Evolutionary conservation across 495 filamentous ascomycete species (phyloP).

Genomic region (Talaromyces trachyspermus): DNA sequence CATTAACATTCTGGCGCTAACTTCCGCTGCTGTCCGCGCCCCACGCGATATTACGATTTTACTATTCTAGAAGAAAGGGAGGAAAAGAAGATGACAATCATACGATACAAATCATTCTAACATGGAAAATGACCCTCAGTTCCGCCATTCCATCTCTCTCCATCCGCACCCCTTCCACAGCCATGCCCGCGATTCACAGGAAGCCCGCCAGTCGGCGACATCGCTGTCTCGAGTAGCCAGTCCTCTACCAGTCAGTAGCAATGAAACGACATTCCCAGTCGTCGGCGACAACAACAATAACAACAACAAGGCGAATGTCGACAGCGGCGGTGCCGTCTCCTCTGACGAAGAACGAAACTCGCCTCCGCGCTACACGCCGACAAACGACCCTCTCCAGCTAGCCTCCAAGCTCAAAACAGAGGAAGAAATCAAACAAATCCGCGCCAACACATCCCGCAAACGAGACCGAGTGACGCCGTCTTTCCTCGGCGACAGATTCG

Average conservation of each 20-base stretch:
- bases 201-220: neutral
- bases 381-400: constrained; percentile 76
- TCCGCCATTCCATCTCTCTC: constrained; percentile 10
- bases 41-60: too few species aligned
- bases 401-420: constrained; percentile 70
- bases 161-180: constrained; percentile 12
- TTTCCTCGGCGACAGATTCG: constrained; percentile 25
- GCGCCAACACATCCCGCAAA: constrained; percentile 76
- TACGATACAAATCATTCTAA: too few species aligned
- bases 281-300: too few species aligned
- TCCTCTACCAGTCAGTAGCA: too few species aligned
- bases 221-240: too few species aligned
- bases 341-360: constrained; percentile 61
- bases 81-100: too few species aligned
- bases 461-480: constrained; percentile 45
- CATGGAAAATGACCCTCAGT: constrained; percentile 5
- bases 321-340: constrained; percentile 9
- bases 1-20: too few species aligned
- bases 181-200: constrained; percentile 1
- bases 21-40: too few species aligned
- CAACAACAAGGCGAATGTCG: too few species aligned
- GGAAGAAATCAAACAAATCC: constrained; percentile 70
- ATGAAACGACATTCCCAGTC: too few species aligned
- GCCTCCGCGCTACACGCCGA: constrained; percentile 49
- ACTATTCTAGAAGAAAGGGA: too few species aligned